phyloP scores from a whole-genome alignment of 495 filamentous ascomycete species.

The Hypoxylon trugodes region DNA sequence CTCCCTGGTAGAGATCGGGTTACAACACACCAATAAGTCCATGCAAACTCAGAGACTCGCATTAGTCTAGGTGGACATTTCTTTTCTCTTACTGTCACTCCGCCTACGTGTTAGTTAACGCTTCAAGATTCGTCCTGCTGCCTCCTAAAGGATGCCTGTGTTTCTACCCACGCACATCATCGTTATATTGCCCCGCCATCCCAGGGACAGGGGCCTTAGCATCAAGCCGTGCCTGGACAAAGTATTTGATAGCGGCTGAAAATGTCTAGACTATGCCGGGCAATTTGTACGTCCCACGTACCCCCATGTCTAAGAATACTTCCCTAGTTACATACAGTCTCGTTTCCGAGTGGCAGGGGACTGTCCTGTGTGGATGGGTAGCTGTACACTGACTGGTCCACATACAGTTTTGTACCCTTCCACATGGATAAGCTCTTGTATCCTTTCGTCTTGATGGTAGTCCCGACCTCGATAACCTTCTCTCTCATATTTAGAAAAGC shows the following conservation, averaged over 20 bases:
- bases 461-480: constrained; percentile 28
- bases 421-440: constrained; percentile 33
- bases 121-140: constrained; percentile 33
- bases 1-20: constrained; percentile 28
- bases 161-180: constrained; percentile 34
- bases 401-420: constrained; percentile 15
- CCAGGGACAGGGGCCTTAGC: constrained; percentile 12
- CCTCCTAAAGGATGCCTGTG: constrained; percentile 26
- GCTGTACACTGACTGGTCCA: constrained; percentile 18
- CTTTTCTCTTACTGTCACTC: background rate
- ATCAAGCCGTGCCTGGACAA: constrained; percentile 28
- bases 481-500: constrained; percentile 36
- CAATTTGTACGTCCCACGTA: constrained; percentile 30
- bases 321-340: constrained; percentile 30
- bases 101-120: constrained; percentile 27
- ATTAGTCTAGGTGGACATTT: constrained; percentile 14
- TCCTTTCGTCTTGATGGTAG: constrained; percentile 17
- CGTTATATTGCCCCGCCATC: constrained; percentile 38
- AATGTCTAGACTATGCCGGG: constrained; percentile 38
- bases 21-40: constrained; percentile 18
- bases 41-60: constrained; percentile 37
- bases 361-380: constrained; percentile 19
- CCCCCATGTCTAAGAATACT: constrained; percentile 35
- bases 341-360: constrained; percentile 36
- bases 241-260: constrained; percentile 34